Percentiles rank a stretch among this genome's conserved stretches.
These are phyloP conservation scores for Podila horticola DNA, from an alignment of 192 early-diverging fungal species.

Conservation along the genomic window DNA sequence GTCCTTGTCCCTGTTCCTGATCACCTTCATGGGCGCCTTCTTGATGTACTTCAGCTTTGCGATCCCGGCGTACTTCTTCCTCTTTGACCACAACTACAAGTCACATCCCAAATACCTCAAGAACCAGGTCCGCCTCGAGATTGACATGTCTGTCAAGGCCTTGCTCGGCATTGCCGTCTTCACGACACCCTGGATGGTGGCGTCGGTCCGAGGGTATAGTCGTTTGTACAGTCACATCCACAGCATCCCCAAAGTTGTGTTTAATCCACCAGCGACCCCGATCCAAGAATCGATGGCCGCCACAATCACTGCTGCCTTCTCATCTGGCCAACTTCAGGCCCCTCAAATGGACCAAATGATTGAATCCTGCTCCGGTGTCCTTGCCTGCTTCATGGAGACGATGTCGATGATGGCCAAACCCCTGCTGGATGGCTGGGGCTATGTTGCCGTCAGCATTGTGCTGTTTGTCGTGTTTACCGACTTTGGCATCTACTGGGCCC, in stretches of 20 bases:
- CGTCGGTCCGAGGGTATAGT: constrained; percentile 90
- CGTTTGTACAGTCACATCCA: constrained; percentile 70
- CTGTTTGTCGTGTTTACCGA: constrained; percentile 94
- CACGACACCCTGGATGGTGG: constrained; percentile 94
- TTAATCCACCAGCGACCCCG: constrained; percentile 20
- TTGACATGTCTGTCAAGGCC: constrained; percentile 78
- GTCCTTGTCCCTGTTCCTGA: constrained; percentile 73
- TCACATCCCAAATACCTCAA: constrained; percentile 94
- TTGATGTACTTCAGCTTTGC: constrained; percentile 87
- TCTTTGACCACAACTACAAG: constrained; percentile 89
- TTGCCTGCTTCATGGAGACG: constrained; percentile 13
- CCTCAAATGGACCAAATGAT: constrained; percentile 5
- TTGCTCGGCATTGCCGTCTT: constrained; percentile 84
- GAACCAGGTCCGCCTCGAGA: constrained; percentile 90
- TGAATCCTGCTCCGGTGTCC: not conserved
- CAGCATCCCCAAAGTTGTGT: constrained; percentile 39
- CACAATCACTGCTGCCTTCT: constrained; percentile 4
- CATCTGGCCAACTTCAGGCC: constrained; percentile 14
- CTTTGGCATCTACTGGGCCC: constrained; percentile 96
- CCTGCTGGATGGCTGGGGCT: constrained; percentile 71
- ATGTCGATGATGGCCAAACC: constrained; percentile 20
- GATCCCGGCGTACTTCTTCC: constrained; percentile 78
- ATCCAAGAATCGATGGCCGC: constrained; percentile 44
- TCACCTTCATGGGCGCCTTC: constrained; percentile 76
- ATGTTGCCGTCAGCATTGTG: constrained; percentile 70